Conservation (phyloP, 768 basidiomycete genomes). For the Podaxis mareebaensis region DNA sequence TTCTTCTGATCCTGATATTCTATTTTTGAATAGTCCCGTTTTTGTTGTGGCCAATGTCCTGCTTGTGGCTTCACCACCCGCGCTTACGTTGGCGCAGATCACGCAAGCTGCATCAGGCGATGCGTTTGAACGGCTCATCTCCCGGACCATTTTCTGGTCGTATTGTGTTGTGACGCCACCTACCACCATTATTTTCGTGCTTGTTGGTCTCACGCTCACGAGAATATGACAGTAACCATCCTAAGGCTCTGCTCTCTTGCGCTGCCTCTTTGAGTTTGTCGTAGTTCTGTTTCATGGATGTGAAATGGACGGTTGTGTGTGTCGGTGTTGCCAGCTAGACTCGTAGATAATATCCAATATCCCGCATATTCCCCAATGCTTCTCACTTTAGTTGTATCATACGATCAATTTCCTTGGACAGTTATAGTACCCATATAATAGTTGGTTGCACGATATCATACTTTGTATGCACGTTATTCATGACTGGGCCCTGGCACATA, state of each 20-base stretch:
- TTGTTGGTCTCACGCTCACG: constrained; percentile 67
- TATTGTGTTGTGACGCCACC: constrained; percentile 90
- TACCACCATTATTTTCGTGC: constrained; percentile 74
- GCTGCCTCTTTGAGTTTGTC: neutral
- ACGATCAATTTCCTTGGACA: no score
- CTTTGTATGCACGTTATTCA: no score
- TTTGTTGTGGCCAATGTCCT: constrained; percentile 86
- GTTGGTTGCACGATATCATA: no score
- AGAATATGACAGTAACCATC: constrained; percentile 37
- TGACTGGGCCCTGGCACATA: no score
- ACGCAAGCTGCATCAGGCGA: constrained; percentile 84
- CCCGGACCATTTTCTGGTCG: constrained; percentile 90
- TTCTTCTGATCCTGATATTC: constrained; percentile 12
- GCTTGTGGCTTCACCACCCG: constrained; percentile 81
- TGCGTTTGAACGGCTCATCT: constrained; percentile 89
- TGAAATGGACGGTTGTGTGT: neutral
- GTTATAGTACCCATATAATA: no score
- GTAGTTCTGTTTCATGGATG: neutral
- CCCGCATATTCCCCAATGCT: no score
- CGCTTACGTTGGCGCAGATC: constrained; percentile 60
- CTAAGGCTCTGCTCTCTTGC: neutral
- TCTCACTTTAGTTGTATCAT: no score
- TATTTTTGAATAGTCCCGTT: constrained; percentile 58
- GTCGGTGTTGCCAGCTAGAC: no score
- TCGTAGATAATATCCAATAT: no score